Percentiles rank a stretch among this genome's conserved stretches.
These are phyloP conservation scores for Phytophthora sp. DNA, from an alignment of 352 stramenopile genomes.

Conservation along the genomic window DNA sequence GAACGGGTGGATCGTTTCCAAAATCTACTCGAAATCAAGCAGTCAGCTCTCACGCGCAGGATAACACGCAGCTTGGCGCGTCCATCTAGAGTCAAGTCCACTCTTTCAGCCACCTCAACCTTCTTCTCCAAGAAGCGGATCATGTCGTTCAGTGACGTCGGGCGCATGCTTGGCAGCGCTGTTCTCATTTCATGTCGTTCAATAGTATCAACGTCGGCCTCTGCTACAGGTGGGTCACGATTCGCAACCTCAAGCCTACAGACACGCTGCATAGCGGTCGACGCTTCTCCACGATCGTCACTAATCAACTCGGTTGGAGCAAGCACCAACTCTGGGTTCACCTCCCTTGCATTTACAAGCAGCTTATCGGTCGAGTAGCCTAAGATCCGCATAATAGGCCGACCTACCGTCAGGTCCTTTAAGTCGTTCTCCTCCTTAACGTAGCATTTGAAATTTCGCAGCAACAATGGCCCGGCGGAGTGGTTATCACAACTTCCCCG, in stretches of 20 bases:
- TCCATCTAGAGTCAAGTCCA: neutral
- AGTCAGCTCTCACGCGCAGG: neutral
- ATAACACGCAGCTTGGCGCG: neutral
- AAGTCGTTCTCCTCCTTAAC: neutral
- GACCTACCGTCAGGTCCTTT: neutral
- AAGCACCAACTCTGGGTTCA: conserved; percentile 11
- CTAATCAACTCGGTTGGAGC: neutral
- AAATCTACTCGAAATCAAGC: conserved; percentile 18
- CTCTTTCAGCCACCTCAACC: neutral
- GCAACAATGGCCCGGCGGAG: conserved; percentile 4
- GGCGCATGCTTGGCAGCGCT: neutral
- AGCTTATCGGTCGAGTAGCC: conserved; percentile 9
- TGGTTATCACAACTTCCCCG: neutral
- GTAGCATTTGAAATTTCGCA: neutral
- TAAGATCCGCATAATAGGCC: neutral
- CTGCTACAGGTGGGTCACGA: neutral
- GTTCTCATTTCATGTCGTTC: conserved; percentile 9
- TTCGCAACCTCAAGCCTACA: neutral
- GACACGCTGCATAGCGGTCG: neutral
- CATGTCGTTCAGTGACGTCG: neutral
- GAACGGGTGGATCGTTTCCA: conserved; percentile 19
- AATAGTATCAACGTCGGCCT: neutral
- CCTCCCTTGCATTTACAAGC: neutral
- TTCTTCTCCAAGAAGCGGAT: conserved; percentile 4
- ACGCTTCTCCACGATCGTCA: too few relatives aligned